Evolutionary conservation across 2,329 filamentous ascomycete genomes (phyloP), one percentile per base, ranked within the genome.

Genomic region (Ascochyta koolunga): DNA sequence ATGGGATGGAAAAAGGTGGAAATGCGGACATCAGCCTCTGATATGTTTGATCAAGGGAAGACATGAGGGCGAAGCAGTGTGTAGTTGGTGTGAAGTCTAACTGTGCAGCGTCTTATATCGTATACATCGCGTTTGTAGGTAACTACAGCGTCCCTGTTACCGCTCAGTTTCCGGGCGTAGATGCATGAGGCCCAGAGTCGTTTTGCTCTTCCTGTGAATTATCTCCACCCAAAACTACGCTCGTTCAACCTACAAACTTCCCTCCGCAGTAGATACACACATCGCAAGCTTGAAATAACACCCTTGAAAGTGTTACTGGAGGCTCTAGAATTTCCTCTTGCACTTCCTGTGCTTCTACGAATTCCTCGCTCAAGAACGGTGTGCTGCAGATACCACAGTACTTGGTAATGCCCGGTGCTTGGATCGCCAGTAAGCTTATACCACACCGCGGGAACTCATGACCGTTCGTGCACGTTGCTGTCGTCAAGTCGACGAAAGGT

Each of bases 391-490:
- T 70, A 16, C 78, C 78, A 65, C 83, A 86, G 43, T 75, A 76
- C 61, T 83, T 84, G 11, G 81, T 80, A 2, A 80, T 73, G 1
- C 78, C 78, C 2, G 83, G 82, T 29, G 79, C 77, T 63, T 84
- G 82, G 6, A 86, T 83, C 1, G 82, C 75, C 5, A 84, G 61
- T 45, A 83, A 81, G n/a, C 80, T 82, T 19, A 85, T 59, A 11
- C 76, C 76, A 60, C 83, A 86, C 31, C 83, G 77, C n/a, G 73
- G 79, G 53, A 83, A 85, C 36, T 80, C 55, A 71, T 86, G 83
- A 0, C 81, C 82, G 40, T 77, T 75, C 1, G 61, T 62, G 62
- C 83, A 86, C 36, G 76, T 73, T 0, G 81, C 80, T 63, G 77
- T 77, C 1, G 63, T 65, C 10, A 79, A 63, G 41, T 79, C 80